Conservation (phyloP, 23 red algal genomes). For the Gracilaria gracilis region DNA sequence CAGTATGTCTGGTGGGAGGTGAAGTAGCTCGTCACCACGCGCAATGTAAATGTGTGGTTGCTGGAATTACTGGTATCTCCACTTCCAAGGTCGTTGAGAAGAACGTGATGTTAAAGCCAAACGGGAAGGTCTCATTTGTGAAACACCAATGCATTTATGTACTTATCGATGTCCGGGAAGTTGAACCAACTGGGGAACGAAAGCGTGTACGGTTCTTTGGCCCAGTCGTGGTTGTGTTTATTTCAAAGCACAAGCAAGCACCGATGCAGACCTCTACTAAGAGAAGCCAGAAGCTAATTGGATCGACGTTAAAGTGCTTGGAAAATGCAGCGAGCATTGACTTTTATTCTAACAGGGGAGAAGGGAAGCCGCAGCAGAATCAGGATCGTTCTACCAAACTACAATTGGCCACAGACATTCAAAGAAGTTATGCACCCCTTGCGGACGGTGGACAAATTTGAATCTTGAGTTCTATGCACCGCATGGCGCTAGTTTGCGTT, state of each 20-base stretch:
- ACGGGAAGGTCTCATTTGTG: background rate
- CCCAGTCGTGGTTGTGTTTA: slow-evolving; percentile 34
- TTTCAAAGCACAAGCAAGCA: background rate
- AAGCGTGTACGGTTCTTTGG: slow-evolving; percentile 55
- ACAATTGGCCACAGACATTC: background rate
- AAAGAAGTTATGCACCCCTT: background rate
- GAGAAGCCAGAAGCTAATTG: slow-evolving; percentile 21
- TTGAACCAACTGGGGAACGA: slow-evolving; percentile 25
- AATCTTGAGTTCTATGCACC: slow-evolving; percentile 40
- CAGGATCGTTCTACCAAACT: background rate
- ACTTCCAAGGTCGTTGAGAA: slow-evolving; percentile 27
- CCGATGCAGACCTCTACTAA: slow-evolving; percentile 1
- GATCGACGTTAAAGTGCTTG: slow-evolving; percentile 1
- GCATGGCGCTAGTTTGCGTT: slow-evolving; percentile 32
- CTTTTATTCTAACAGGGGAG: background rate
- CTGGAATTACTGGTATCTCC: slow-evolving; percentile 15
- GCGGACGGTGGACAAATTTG: slow-evolving; percentile 41
- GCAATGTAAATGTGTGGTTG: background rate
- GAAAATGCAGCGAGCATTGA: background rate
- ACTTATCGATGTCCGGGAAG: slow-evolving; percentile 41
- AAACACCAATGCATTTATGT: slow-evolving; percentile 31
- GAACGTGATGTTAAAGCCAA: slow-evolving; percentile 15
- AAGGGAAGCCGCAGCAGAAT: background rate
- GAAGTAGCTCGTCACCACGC: slow-evolving; percentile 10
- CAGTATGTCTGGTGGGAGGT: slow-evolving; percentile 34